Base-by-base conservation (phyloP, 257 asterid species). In the Fraxinus quadrangulata region DNA sequence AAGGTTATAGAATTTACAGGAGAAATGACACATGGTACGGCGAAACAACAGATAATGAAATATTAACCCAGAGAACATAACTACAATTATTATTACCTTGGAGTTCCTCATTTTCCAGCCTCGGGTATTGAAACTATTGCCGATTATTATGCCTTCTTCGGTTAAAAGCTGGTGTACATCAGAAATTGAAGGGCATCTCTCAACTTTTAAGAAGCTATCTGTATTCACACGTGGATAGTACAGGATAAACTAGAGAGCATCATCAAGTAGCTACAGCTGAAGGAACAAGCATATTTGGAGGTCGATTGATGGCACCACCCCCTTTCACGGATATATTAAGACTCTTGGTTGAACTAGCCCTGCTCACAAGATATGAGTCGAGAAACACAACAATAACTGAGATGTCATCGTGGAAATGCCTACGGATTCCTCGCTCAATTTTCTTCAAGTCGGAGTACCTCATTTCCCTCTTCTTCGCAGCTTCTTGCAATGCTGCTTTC, bases 381-480 rank as follows among this genome's bases (percentile, higher is more conserved):
- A 87, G 88, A 74, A 85, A 87, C 71, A 87, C 72, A 10, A 87
- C 86, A 0, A 81, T 74, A 51, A 87, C 89, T 0, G 91, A 83
- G 77, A 85, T 87, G 54, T 87, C 91, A 2, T 87, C 91, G 19
- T 87, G 91, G 84, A 87, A 87, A 72, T 87, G 91, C 14, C 91
- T 67, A 9, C 91, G 91, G 6, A 87, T 85, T 70, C 91, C 91
- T 1, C 91, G 76, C 56, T 87, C 91, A 0, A 87, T 87, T 74
- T 80, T 85, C 79, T 85, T 85, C 86, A 87, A 67, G 76, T 87
- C 91, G 3, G 91, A 85, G 77, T 87, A 87, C 70, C 91, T 87
- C 91, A 87, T 87, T 71, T 85, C 91, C 79, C 91, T 83, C 78
- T 87, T 87, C 82, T 85, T 87, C 5, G 91, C 91, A 70, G 91